Evolutionary conservation across 2,329 filamentous ascomycete genomes (phyloP).

Genomic region (Zasmidium angulare): DNA sequence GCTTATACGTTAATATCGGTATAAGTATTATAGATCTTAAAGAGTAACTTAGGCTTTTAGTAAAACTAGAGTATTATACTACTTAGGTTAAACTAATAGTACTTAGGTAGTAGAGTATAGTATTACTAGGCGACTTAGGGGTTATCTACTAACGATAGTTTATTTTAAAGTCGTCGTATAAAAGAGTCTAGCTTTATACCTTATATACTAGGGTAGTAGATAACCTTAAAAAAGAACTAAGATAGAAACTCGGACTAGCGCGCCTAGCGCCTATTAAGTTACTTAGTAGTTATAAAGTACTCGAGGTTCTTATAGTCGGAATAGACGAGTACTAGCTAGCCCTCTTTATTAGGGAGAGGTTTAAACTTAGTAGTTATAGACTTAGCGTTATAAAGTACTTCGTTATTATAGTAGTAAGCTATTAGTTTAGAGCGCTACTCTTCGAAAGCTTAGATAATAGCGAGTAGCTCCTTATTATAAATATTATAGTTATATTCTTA

Average conservation of each 20-base stretch:
- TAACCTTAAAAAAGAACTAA: too few relatives aligned
- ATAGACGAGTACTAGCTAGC: not conserved
- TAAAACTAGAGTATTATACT: not conserved
- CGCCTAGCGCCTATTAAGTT: not conserved
- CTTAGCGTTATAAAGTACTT: not conserved
- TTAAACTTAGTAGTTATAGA: not conserved
- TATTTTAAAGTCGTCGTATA: not conserved
- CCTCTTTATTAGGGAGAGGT: not conserved
- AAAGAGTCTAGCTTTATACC: not conserved
- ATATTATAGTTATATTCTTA: slow-evolving; percentile 1
- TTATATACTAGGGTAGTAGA: not conserved
- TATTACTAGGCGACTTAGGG: not conserved
- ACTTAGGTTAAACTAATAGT: not conserved
- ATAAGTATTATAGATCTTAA: not conserved
- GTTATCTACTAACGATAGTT: not conserved
- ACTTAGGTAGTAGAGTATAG: not conserved
- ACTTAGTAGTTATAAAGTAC: slow-evolving; percentile 4
- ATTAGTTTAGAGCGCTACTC: too few relatives aligned
- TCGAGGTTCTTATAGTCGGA: slow-evolving; percentile 7
- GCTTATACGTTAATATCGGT: not conserved
- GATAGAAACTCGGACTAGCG: too few relatives aligned
- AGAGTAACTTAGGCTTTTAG: not conserved
- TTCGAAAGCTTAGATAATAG: slow-evolving; percentile 1
- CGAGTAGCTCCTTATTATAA: slow-evolving; percentile 5
- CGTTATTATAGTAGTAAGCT: slow-evolving; percentile 4